Conservation (phyloP, 768 basidiomycete genomes). For the Exsudoporus frostii region DNA sequence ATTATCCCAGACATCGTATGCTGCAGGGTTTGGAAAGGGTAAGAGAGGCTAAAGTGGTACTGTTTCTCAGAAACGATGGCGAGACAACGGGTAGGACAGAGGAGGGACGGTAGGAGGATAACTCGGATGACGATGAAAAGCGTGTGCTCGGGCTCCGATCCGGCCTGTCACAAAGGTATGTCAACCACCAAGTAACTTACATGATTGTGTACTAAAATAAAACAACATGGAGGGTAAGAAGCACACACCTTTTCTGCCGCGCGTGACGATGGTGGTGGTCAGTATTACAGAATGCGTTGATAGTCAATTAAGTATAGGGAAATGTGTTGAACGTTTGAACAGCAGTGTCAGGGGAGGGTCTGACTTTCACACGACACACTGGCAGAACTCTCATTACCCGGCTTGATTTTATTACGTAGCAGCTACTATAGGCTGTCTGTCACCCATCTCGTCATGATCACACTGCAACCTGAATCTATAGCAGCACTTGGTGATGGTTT, state of each 20-base stretch:
- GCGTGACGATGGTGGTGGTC: neutral
- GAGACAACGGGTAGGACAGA: constrained; percentile 7
- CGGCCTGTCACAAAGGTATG: neutral
- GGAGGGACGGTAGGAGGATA: no score
- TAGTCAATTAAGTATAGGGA: no score
- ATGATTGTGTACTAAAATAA: neutral
- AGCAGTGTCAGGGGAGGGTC: no score
- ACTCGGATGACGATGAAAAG: neutral
- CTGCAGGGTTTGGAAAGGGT: neutral
- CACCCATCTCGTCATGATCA: no score
- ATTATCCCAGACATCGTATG: constrained; percentile 1
- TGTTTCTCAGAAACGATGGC: neutral
- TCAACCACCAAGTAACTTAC: neutral
- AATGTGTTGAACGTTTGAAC: no score
- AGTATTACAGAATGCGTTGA: no score
- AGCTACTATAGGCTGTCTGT: no score
- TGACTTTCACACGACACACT: no score
- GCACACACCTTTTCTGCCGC: neutral
- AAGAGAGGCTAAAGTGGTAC: neutral
- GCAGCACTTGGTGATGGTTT: neutral
- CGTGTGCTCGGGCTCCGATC: neutral
- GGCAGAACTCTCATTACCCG: no score
- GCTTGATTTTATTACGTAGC: no score
- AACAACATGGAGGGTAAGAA: neutral
- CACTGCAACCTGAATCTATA: neutral